phyloP scores from a whole-genome alignment of 164 flowering plant species.

The Santalum album region DNA sequence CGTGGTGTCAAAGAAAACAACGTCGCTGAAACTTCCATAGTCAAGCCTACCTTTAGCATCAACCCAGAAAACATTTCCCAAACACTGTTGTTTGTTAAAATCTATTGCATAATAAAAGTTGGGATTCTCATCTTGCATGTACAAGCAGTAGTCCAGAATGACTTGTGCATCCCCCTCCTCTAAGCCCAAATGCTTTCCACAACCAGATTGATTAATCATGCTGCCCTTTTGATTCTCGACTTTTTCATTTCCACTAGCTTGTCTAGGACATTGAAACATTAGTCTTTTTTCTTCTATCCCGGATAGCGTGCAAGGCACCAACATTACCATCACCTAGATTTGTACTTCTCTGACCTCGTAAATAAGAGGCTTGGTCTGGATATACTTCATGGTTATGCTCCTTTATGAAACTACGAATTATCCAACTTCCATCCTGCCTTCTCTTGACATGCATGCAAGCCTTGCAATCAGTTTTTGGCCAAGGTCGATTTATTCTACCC shows the following conservation, averaged over 20 bases:
- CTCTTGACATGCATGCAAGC: not conserved
- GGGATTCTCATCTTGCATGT: not conserved
- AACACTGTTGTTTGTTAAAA: not conserved
- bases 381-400: not conserved
- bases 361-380: not conserved
- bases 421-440: not conserved
- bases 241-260: not conserved
- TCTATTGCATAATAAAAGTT: not conserved
- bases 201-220: not conserved
- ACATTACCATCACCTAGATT: not conserved
- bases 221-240: not conserved
- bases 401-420: not conserved
- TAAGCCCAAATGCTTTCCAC: not conserved
- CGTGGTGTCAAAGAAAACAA: conserved; percentile 1
- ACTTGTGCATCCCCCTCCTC: not conserved
- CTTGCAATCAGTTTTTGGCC: not conserved
- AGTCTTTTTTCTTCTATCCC: not conserved
- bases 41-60: not conserved
- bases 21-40: not conserved
- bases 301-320: not conserved
- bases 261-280: not conserved
- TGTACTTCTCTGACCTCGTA: not conserved
- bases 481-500: not conserved
- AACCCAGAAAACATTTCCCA: conserved; percentile 1
- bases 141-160: not conserved